Evolutionary conservation across 331 rosid species (phyloP).

Genomic region (Pyrus hybrid): DNA sequence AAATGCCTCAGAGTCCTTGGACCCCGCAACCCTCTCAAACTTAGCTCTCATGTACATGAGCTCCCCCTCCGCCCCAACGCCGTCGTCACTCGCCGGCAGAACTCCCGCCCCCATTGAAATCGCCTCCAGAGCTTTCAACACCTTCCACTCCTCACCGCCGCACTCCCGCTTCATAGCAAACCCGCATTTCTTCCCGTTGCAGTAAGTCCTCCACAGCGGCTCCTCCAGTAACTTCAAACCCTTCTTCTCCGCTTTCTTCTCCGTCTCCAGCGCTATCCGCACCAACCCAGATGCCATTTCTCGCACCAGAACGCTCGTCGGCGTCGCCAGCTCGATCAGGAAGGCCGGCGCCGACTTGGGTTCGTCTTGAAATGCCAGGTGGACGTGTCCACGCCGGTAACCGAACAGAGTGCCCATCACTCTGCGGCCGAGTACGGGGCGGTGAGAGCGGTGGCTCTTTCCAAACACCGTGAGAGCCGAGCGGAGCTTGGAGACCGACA

Average conservation of each 20-base stretch:
- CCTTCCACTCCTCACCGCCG: constrained; percentile 74
- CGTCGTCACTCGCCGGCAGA: constrained; percentile 32
- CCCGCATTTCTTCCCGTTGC: constrained; percentile 83
- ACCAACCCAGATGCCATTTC: constrained; percentile 92
- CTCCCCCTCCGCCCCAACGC: constrained; percentile 52
- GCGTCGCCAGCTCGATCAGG: constrained; percentile 61
- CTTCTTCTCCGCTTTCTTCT: constrained; percentile 23
- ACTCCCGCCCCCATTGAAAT: constrained; percentile 90
- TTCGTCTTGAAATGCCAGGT: constrained; percentile 63
- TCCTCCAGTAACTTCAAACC: constrained; percentile 38
- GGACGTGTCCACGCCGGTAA: constrained; percentile 63
- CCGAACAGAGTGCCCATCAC: constrained; percentile 80
- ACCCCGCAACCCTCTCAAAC: constrained; percentile 85
- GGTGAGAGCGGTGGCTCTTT: constrained; percentile 9
- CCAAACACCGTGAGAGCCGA: constrained; percentile 41
- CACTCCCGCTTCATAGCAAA: constrained; percentile 45
- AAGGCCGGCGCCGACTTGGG: constrained; percentile 50
- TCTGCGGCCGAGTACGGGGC: constrained; percentile 25
- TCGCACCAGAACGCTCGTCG: constrained; percentile 61
- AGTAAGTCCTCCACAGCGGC: constrained; percentile 64
- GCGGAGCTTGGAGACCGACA: constrained; percentile 40
- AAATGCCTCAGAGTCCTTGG: constrained; percentile 78
- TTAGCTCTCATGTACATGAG: constrained; percentile 88
- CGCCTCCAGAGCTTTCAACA: constrained; percentile 65
- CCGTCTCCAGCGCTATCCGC: constrained; percentile 68